A percentile compares a stretch with the other conserved stretches of the same genome.
Conservation (phyloP, 345 rosid species). For the Diplotaxis tenuifolia region DNA sequence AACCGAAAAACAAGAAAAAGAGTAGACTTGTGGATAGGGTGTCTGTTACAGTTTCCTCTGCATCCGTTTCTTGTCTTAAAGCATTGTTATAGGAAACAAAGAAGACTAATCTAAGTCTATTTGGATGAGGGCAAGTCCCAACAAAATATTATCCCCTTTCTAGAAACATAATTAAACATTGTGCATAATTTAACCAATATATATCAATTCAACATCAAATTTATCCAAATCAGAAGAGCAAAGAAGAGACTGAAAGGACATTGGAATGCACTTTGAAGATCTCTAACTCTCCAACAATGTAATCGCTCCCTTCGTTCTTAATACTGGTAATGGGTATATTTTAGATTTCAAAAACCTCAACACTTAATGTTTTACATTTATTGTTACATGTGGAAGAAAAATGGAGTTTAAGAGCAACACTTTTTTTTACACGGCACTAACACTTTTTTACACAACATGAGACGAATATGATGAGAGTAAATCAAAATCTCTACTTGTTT, state of each 20-base stretch:
- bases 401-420: too few species aligned
- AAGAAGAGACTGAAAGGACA: background rate
- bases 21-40: too few species aligned
- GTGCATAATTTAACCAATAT: background rate
- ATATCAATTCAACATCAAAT: background rate
- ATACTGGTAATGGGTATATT: background rate
- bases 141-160: background rate
- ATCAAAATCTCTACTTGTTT: too few species aligned
- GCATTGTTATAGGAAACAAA: background rate
- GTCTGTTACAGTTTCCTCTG: too few species aligned
- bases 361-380: too few species aligned
- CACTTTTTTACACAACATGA: too few species aligned
- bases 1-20: too few species aligned
- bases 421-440: too few species aligned
- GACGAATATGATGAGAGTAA: too few species aligned
- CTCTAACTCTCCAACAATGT: background rate
- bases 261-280: background rate
- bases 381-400: too few species aligned
- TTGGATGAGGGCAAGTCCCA: background rate
- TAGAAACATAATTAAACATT: background rate
- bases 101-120: background rate
- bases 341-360: too few species aligned
- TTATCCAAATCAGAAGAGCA: background rate
- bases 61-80: background rate
- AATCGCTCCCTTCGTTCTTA: too few species aligned